Evolutionary conservation across 768 basidiomycete species (phyloP).

Genomic region (Podaxis sp.): DNA sequence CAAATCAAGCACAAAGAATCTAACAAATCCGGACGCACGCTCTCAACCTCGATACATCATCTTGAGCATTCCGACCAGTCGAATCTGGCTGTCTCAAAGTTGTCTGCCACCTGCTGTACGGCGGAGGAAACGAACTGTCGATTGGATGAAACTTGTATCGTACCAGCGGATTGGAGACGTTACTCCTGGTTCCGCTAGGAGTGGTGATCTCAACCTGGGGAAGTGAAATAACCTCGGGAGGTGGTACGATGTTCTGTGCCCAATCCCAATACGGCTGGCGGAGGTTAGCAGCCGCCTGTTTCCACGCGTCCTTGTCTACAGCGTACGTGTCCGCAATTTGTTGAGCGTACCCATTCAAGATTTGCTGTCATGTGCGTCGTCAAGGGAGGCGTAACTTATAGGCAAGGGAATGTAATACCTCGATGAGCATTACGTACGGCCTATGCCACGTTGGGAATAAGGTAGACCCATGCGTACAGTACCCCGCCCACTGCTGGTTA

Average conservation of each 20-base stretch:
- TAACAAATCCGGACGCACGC: constrained; percentile 19
- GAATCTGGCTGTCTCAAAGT: constrained; percentile 35
- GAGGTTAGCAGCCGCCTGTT: constrained; percentile 32
- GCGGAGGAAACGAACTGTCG: constrained; percentile 28
- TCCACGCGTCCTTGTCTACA: constrained; percentile 25
- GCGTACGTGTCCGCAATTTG: constrained; percentile 41
- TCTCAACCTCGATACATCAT: constrained; percentile 30
- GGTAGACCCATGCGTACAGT: constrained; percentile 53
- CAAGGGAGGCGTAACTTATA: background rate
- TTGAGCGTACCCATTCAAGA: constrained; percentile 38
- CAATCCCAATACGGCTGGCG: constrained; percentile 55
- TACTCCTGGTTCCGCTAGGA: constrained; percentile 24
- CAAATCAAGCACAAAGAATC: background rate
- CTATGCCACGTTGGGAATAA: constrained; percentile 60
- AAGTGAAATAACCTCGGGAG: constrained; percentile 34
- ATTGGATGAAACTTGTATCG: constrained; percentile 33
- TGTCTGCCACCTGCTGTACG: constrained; percentile 30
- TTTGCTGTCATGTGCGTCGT: constrained; percentile 37
- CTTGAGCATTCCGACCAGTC: constrained; percentile 25
- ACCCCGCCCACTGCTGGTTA: constrained; percentile 37
- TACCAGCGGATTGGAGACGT: constrained; percentile 32
- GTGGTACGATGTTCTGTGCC: constrained; percentile 39
- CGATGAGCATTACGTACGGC: constrained; percentile 49
- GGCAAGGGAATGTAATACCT: constrained; percentile 32
- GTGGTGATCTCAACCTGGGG: constrained; percentile 28